Conservation (phyloP, 2,329 filamentous ascomycete genomes). For the Claviceps lovelessii region DNA sequence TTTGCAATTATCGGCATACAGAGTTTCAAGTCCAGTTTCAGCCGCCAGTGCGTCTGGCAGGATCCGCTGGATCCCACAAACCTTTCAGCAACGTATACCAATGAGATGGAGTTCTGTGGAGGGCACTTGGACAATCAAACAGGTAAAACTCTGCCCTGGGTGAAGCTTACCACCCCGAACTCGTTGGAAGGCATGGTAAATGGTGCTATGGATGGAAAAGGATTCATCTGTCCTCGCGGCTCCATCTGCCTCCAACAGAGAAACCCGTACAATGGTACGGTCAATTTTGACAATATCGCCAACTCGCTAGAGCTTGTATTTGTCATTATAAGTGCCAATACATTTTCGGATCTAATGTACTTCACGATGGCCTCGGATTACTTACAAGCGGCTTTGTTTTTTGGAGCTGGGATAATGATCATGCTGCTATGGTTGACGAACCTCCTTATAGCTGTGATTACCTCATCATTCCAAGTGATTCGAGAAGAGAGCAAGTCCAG, state of each 20-base stretch:
- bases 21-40: conserved; percentile 77
- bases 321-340: conserved; percentile 96
- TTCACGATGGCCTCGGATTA: conserved; percentile 87
- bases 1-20: conserved; percentile 96
- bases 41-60: conserved; percentile 65
- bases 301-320: conserved; percentile 91
- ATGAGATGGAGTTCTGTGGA: conserved; percentile 67
- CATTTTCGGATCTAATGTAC: conserved; percentile 90
- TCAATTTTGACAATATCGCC: conserved; percentile 89
- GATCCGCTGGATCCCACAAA: conserved; percentile 46
- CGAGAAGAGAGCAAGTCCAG: conserved; percentile 89
- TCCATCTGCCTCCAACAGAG: conserved; percentile 68
- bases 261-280: conserved; percentile 71
- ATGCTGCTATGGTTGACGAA: conserved; percentile 96
- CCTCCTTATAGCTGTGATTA: conserved; percentile 89
- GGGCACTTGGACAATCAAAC: conserved; percentile 56
- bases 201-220: conserved; percentile 50
- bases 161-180: conserved; percentile 25
- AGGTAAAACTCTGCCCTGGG: conserved; percentile 50
- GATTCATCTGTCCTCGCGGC: conserved; percentile 71
- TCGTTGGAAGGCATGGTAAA: conserved; percentile 32
- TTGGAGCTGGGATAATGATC: conserved; percentile 64
- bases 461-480: conserved; percentile 95
- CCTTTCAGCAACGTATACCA: conserved; percentile 42
- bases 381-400: conserved; percentile 67